Evolutionary conservation across 2,329 filamentous ascomycete species (phyloP), one percentile per base, ranked within the genome.

Genomic region (Talaromyces marneffei): DNA sequence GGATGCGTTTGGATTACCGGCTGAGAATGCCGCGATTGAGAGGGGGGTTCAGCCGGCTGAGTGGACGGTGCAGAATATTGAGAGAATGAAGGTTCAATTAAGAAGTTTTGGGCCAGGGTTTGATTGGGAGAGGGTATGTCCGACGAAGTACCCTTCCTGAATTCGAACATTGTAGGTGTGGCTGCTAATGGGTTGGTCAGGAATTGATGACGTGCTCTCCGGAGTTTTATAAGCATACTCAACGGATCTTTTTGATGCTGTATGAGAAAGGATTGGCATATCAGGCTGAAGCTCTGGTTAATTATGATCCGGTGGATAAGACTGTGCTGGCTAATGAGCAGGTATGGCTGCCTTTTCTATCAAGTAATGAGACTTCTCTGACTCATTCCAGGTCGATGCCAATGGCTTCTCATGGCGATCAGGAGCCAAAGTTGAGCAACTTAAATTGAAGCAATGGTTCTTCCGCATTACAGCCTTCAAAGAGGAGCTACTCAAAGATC

Each of bases 301-400:
- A 96, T 75, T 96, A 90, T 77, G 92, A 96, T 67, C 92, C 92
- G 1, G 83, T 96, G 29, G 92, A 96, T 72, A 87, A 89, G 72
- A 96, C 92, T 0, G 92, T 96, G 16, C 80, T 96, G 62, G 92
- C 92, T 10, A 96, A 96, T 72, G 92, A 96, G 75, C 92, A 96
- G 76, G 75, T 77, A 62, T 23, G 62, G 2, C 10, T 16, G 2
- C 10, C 2, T 29, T 27, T n/a, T 1, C 7, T 18, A 4, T 5
- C 8, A 5, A 5, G 7, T 7, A 35, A 39, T 54, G 33, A 52
- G 18, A 33, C 35, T 29, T 16, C n/a, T 50, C 56, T 62, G 16
- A 59, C 16, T 6, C 2, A 16, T 27, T n/a, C 12, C 23, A 76
- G 74, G 91, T 96, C n/a, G 90, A 95, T 71, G 83, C 88, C 55